These are phyloP conservation scores for Mortierella sp. DNA, from an alignment of 371 early-diverging fungal species.

Conservation along the genomic window DNA sequence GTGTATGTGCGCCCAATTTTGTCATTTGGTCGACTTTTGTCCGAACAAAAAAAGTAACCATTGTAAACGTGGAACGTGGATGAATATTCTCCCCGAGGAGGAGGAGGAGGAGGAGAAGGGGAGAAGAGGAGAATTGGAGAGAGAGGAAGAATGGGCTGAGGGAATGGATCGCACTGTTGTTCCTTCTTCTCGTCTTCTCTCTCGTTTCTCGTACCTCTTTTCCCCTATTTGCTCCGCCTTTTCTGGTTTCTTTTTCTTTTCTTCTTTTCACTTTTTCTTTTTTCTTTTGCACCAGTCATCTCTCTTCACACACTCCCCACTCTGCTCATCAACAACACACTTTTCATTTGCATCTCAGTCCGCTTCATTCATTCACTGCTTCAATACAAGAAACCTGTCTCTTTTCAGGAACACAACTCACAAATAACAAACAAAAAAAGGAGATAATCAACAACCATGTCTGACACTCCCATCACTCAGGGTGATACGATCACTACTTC, in stretches of 20 bases:
- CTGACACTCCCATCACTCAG: neutral
- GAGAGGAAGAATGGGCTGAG: neutral
- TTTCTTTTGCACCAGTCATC: neutral
- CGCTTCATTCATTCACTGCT: neutral
- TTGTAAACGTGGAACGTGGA: conserved; percentile 4
- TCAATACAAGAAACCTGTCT: neutral
- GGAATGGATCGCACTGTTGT: neutral
- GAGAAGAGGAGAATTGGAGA: neutral
- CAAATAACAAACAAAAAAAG: neutral
- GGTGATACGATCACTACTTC: conserved; percentile 19
- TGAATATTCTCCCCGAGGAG: conserved; percentile 25
- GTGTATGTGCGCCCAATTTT: no score
- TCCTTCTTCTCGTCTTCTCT: neutral
- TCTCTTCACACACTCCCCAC: neutral
- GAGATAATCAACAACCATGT: neutral
- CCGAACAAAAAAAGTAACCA: neutral
- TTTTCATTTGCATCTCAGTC: neutral
- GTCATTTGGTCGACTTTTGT: neutral
- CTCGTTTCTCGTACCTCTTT: neutral
- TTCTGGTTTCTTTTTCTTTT: neutral
- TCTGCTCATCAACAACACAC: neutral
- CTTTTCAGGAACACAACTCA: neutral
- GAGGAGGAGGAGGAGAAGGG: neutral
- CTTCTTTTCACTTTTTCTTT: neutral
- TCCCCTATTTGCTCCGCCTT: neutral